Conservation (phyloP, 805 yeast genomes). For the Clavispora phyllophila region DNA sequence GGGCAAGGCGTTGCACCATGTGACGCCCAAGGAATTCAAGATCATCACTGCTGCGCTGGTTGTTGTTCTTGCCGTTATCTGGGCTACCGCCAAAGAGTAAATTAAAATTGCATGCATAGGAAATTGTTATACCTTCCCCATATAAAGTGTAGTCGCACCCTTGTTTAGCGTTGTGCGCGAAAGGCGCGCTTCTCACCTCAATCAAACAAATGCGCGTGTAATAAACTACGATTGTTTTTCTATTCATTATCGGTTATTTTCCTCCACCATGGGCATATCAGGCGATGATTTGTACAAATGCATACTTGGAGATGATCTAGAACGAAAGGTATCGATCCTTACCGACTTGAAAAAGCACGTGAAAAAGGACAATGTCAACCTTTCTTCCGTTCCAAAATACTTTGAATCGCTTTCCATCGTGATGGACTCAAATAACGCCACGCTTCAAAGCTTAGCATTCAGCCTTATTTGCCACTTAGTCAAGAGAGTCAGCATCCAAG, state of each 20-base stretch:
- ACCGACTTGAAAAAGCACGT: conserved; percentile 46
- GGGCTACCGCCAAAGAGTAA: conserved; percentile 12
- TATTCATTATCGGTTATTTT: not conserved
- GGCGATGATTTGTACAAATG: conserved; percentile 10
- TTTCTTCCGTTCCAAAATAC: conserved; percentile 45
- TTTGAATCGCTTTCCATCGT: conserved; percentile 47
- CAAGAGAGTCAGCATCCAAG: conserved; percentile 56
- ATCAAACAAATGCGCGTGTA: not conserved
- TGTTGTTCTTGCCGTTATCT: conserved; percentile 12
- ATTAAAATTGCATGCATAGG: not conserved
- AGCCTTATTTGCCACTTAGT: conserved; percentile 52
- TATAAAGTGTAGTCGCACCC: not conserved
- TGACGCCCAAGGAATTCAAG: conserved; percentile 11
- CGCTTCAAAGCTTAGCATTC: conserved; percentile 40
- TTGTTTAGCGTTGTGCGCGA: not conserved
- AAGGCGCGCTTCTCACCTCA: not conserved
- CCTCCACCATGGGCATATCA: conserved; percentile 11
- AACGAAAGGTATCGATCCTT: conserved; percentile 16
- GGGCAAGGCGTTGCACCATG: conserved; percentile 11
- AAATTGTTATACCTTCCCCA: not conserved
- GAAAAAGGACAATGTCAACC: conserved; percentile 49
- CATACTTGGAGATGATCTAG: conserved; percentile 7
- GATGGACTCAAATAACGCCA: conserved; percentile 31
- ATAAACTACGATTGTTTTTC: not conserved
- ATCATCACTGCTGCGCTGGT: conserved; percentile 12